Percentiles rank a stretch among this genome's conserved stretches.
These are phyloP conservation scores for Saccharomycopsis sp. DNA, from an alignment of 805 yeast genomes.

Conservation along the genomic window DNA sequence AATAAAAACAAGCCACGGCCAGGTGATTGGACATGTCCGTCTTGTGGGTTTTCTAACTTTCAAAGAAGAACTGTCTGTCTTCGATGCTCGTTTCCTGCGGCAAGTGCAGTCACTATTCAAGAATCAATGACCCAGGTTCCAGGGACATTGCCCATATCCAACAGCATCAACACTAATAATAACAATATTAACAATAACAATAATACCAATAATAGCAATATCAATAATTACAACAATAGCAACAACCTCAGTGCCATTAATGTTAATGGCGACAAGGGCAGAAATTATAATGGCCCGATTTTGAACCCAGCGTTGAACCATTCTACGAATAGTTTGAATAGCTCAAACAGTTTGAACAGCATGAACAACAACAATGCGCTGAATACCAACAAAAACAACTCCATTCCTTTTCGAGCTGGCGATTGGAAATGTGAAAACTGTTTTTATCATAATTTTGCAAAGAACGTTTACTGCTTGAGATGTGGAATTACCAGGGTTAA, in stretches of 20 bases:
- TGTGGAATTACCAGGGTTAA: conserved; percentile 67
- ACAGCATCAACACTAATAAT: too few relatives aligned
- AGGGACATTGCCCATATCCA: background rate
- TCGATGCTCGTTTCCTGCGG: conserved; percentile 82
- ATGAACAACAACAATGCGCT: conserved; percentile 6
- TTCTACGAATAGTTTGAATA: conserved; percentile 11
- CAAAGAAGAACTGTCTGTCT: conserved; percentile 92
- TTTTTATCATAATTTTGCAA: conserved; percentile 86
- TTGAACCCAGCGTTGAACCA: too few relatives aligned
- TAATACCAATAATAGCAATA: conserved; percentile 2
- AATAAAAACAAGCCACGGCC: conserved; percentile 77
- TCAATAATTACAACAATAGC: conserved; percentile 14
- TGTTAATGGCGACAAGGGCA: conserved; percentile 20
- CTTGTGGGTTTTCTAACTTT: conserved; percentile 91
- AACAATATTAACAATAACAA: conserved; percentile 3
- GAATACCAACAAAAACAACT: conserved; percentile 19
- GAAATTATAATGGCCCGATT: conserved; percentile 13
- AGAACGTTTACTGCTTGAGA: conserved; percentile 75
- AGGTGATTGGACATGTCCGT: conserved; percentile 97
- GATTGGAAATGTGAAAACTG: conserved; percentile 91
- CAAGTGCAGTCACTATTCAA: conserved; percentile 61
- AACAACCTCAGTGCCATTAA: conserved; percentile 15
- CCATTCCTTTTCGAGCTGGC: conserved; percentile 91
- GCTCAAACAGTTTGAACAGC: conserved; percentile 20
- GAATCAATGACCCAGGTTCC: conserved; percentile 33